A percentile compares a stretch with the other conserved stretches of the same genome.
These are phyloP conservation scores for Stephania japonica DNA, from an alignment of 164 flowering plant species.

Conservation along the genomic window DNA sequence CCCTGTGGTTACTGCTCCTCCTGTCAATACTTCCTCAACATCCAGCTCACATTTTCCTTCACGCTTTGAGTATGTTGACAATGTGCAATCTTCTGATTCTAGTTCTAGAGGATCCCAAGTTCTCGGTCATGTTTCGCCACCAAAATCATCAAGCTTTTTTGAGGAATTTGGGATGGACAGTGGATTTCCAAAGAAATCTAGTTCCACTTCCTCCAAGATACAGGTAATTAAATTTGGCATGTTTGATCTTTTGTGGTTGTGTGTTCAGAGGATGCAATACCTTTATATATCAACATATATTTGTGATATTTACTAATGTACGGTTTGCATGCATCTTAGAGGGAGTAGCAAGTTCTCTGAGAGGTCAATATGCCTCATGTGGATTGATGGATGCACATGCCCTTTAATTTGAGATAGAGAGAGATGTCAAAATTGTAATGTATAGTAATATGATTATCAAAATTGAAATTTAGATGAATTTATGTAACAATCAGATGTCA, in stretches of 20 bases:
- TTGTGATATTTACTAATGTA: too few relatives aligned
- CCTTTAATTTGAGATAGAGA: too few relatives aligned
- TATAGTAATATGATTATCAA: too few relatives aligned
- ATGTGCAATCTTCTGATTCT: constrained; percentile 41
- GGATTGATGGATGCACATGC: too few relatives aligned
- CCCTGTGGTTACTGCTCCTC: constrained; percentile 43
- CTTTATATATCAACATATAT: too few relatives aligned
- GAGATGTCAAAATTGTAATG: too few relatives aligned
- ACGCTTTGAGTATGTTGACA: constrained; percentile 85
- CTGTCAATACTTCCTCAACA: constrained; percentile 35
- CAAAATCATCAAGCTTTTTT: constrained; percentile 82
- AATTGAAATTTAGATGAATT: too few relatives aligned
- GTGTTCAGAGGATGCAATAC: neutral
- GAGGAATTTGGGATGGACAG: constrained; percentile 89
- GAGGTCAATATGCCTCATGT: too few relatives aligned
- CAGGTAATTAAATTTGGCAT: constrained; percentile 40
- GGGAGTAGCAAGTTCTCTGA: too few relatives aligned
- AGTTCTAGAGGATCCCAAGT: constrained; percentile 52
- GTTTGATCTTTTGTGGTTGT: neutral
- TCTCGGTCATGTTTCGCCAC: constrained; percentile 76
- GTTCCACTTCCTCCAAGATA: constrained; percentile 58
- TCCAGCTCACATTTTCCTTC: constrained; percentile 47
- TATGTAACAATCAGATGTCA: too few relatives aligned
- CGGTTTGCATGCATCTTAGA: too few relatives aligned
- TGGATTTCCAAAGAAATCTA: constrained; percentile 57